phyloP scores from a whole-genome alignment of 495 filamentous ascomycete genomes.

The Tuber magnatum region DNA sequence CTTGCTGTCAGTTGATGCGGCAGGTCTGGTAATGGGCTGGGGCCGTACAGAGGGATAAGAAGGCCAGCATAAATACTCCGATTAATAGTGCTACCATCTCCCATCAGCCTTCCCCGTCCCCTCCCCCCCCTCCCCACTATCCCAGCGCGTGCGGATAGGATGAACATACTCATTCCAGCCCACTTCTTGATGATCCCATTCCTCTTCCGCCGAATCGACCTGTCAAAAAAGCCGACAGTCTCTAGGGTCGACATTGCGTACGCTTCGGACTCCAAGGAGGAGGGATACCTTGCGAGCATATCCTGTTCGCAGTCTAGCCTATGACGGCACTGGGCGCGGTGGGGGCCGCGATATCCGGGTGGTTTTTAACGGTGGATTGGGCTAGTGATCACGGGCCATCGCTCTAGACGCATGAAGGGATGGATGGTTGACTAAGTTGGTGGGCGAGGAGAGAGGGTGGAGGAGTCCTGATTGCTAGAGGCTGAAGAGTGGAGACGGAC shows the following conservation, averaged over 20 bases:
- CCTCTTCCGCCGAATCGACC: conserved; percentile 7
- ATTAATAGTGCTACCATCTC: conserved; percentile 9
- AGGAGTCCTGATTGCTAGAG: neutral
- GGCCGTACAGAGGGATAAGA: conserved; percentile 13
- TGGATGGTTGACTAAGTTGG: neutral
- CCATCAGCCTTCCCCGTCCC: neutral
- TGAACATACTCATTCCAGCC: conserved; percentile 17
- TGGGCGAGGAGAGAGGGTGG: neutral
- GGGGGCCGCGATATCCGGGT: neutral
- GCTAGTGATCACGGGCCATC: neutral
- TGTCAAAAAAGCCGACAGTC: conserved; percentile 1
- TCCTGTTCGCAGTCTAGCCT: neutral
- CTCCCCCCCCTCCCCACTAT: neutral
- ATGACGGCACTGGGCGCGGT: neutral
- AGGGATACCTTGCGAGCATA: neutral
- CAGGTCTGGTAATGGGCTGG: neutral
- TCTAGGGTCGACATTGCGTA: neutral
- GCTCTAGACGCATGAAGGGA: neutral
- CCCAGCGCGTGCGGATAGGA: neutral
- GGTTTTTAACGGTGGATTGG: neutral
- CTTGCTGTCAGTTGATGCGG: neutral
- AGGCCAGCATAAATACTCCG: conserved; percentile 5
- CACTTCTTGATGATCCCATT: conserved; percentile 7
- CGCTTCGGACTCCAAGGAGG: neutral
- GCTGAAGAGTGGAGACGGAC: neutral